Conservation (phyloP, 139 green algal genomes). For the Axilococcus clingmanii region DNA sequence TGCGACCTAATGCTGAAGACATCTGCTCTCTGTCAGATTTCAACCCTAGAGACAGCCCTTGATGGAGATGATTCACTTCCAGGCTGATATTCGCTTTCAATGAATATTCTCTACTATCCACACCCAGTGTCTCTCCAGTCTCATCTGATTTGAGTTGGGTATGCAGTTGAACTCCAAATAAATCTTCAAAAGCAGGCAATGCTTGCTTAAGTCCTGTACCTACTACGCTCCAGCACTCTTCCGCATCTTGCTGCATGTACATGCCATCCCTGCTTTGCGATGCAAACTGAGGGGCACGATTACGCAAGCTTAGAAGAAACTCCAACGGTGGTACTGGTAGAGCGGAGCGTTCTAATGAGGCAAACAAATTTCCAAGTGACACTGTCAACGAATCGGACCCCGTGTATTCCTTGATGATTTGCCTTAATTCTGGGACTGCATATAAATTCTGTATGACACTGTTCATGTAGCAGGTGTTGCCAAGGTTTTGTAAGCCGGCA, state of each 20-base stretch:
- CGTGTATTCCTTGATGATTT: background rate
- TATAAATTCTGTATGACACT: constrained; percentile 84
- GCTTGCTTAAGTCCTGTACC: constrained; percentile 61
- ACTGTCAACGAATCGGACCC: constrained; percentile 26
- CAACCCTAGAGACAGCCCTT: constrained; percentile 77
- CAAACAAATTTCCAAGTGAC: constrained; percentile 70
- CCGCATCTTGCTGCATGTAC: constrained; percentile 94
- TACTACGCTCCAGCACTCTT: constrained; percentile 94
- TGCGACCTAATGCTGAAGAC: constrained; percentile 41
- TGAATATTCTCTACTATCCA: constrained; percentile 50
- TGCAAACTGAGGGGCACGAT: constrained; percentile 88
- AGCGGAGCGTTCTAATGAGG: constrained; percentile 22
- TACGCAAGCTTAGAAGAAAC: constrained; percentile 75
- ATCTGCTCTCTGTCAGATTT: constrained; percentile 79
- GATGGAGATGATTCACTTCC: constrained; percentile 78
- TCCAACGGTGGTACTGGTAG: constrained; percentile 64
- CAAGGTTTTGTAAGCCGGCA: constrained; percentile 84
- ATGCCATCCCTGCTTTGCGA: constrained; percentile 52
- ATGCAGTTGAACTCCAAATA: constrained; percentile 77
- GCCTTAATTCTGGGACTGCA: constrained; percentile 56
- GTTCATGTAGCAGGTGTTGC: constrained; percentile 99
- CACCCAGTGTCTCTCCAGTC: constrained; percentile 58
- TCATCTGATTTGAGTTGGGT: constrained; percentile 72
- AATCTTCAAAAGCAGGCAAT: constrained; percentile 48
- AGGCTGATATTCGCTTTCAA: constrained; percentile 96